Percentiles rank a stretch among this genome's conserved stretches.
phyloP scores from a whole-genome alignment of 2,329 filamentous ascomycete species.

The Sarocladium kiliense region DNA sequence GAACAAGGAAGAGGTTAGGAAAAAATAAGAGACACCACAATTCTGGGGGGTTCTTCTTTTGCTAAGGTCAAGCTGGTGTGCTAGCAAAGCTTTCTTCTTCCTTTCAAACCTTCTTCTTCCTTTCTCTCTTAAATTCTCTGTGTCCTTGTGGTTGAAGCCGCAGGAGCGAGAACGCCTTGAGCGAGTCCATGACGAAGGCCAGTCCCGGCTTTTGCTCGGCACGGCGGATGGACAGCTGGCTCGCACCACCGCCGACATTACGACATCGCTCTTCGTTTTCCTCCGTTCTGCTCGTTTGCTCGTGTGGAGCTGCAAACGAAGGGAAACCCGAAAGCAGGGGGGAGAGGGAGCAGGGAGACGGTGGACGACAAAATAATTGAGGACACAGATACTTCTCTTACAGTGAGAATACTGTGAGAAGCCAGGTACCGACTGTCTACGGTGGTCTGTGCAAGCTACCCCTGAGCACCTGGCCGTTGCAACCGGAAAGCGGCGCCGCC shows the following conservation, averaged over 20 bases:
- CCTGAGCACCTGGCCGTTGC: background rate
- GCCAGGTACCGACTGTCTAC: background rate
- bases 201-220: background rate
- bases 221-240: background rate
- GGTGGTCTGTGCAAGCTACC: background rate
- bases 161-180: background rate
- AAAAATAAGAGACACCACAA: background rate
- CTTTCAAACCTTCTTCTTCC: conserved; percentile 13
- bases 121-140: conserved; percentile 10
- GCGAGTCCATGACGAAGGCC: background rate
- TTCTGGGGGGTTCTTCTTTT: background rate
- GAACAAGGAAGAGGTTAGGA: background rate
- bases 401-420: background rate
- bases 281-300: background rate
- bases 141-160: conserved; percentile 1
- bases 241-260: background rate
- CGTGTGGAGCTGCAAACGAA: background rate
- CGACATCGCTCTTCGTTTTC: background rate
- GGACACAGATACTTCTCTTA: background rate
- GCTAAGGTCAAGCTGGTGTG: background rate
- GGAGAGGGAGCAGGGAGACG: background rate
- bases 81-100: conserved; percentile 10
- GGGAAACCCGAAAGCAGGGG: background rate
- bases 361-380: background rate
- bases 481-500: background rate